Conservation (phyloP, 2,329 filamentous ascomycete species). For the Aspergillus brunneoviolaceus region DNA sequence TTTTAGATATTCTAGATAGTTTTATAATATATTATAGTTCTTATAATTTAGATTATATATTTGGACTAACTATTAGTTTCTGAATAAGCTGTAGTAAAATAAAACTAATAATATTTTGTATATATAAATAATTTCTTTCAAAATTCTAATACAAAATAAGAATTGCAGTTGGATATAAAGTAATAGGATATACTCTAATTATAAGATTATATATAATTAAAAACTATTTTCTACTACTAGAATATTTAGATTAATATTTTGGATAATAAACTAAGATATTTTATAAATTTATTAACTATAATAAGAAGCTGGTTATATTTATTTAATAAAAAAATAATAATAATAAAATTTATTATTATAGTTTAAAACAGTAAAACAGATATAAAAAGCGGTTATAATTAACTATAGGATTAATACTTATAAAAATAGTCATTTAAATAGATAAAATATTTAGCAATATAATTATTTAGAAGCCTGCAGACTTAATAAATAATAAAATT, state of each 20-base stretch:
- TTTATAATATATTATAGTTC: too few species aligned
- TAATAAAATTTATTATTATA: conserved; percentile 3
- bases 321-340: not conserved
- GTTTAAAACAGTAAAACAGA: not conserved
- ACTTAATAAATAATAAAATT: too few species aligned
- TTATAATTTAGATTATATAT: too few species aligned
- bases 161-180: not conserved
- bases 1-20: too few species aligned
- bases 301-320: not conserved
- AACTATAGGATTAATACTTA: not conserved
- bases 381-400: not conserved
- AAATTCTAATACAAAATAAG: not conserved
- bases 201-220: not conserved
- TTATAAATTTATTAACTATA: not conserved
- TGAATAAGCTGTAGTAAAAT: rapidly evolving
- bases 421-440: not conserved
- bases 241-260: not conserved
- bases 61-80: too few species aligned
- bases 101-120: too few species aligned
- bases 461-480: too few species aligned
- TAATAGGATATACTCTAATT: not conserved
- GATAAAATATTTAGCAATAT: not conserved
- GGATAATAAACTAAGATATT: not conserved
- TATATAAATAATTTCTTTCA: too few species aligned
- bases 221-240: rapidly evolving